Base-by-base conservation (phyloP, 148 eudicot genomes). In the Dysphania ambrosioides region DNA sequence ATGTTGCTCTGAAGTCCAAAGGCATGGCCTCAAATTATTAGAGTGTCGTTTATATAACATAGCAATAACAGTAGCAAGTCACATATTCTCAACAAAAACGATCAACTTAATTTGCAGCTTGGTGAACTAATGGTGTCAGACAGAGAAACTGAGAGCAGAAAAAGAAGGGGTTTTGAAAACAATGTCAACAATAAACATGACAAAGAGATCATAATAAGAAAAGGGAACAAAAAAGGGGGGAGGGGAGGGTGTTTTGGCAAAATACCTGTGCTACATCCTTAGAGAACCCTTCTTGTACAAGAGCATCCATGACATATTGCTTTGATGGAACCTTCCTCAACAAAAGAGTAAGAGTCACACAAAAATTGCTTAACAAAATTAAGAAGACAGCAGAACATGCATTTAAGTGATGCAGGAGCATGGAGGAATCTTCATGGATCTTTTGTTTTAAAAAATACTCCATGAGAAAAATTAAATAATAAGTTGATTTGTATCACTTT, bases 201-300 rank as follows among this genome's bases (percentile, higher is more conserved):
- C 49, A 32, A 67, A 68, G 49, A 32, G 47, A 31, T 24, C 42
- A 72, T 34, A 56, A 8, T 4, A 19, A 47, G n/a, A 2, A n/a
- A n/a, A n/a, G n/a, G n/a, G n/a, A n/a, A n/a, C n/a, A n/a, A n/a
- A n/a, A n/a, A n/a, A n/a, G n/a, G n/a, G n/a, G n/a, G n/a, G n/a
- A n/a, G n/a, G n/a, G n/a, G n/a, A n/a, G n/a, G n/a, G n/a, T n/a
- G n/a, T n/a, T n/a, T n/a, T n/a, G n/a, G n/a, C n/a, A 56, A 47
- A 11, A 53, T 79, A 93, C 98, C 96, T 89, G 92, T 53, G 98
- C 98, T 62, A 93, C 98, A 78, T 89, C 98, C 51, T 77, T 86
- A 0, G 96, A 93, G 82, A 93, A 93, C 31, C 98, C 93, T 80
- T 86, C 86, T 61, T 72, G 86, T 42, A 77, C 73, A 73, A 90